Evolutionary conservation across 495 filamentous ascomycete species (phyloP), one percentile per base, ranked within the genome.

Genomic region (Hypomontagnella submonticulosa): DNA sequence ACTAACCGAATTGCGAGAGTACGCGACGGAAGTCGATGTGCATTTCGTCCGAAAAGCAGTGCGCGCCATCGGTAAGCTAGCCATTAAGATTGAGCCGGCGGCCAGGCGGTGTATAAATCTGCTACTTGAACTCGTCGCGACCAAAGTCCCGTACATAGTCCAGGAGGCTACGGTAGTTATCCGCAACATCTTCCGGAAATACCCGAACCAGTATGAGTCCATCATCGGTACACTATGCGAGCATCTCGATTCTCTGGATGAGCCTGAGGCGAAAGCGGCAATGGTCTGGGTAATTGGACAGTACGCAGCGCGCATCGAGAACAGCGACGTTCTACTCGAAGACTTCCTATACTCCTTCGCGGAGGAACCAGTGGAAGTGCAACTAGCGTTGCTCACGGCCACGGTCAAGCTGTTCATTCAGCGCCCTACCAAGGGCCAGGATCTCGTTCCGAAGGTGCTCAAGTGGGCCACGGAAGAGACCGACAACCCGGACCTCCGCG

Each of bases 121-220:
- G 6, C 82, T 99, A 0, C 85, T 99, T 27, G 93, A 97, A 48
- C 84, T 99, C 18, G 95, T 99, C 10, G 88, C 93, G 16, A 97
- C 95, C n/a, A 98, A 98, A 78, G 91, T 99, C 46, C 92, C 91
- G n/a, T 99, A 99, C 74, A 98, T 99, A 53, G 95, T 99, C 4
- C 95, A 99, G 76, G 95, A 99, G 78, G 95, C 95, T n/a, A 99
- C 96, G 0, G 95, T 99, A 19, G 95, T 99, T 15, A 99, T 99
- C 71, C 89, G 92, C 64, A 98, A 99, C 76, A 98, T 99, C 72
- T 98, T 99, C 85, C 88, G 95, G 60, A 98, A 98, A 77, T 99
- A 99, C 74, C 95, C 95, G 4, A 97, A 97, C 73, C 90, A 96
- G 73, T 99, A 99, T 75, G 95, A 99, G 77, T 91, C 89, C 58